A percentile compares a stretch with the other conserved stretches of the same genome.
Evolutionary conservation across 2,329 filamentous ascomycete genomes (phyloP).

Genomic region (Nothopassalora personata): DNA sequence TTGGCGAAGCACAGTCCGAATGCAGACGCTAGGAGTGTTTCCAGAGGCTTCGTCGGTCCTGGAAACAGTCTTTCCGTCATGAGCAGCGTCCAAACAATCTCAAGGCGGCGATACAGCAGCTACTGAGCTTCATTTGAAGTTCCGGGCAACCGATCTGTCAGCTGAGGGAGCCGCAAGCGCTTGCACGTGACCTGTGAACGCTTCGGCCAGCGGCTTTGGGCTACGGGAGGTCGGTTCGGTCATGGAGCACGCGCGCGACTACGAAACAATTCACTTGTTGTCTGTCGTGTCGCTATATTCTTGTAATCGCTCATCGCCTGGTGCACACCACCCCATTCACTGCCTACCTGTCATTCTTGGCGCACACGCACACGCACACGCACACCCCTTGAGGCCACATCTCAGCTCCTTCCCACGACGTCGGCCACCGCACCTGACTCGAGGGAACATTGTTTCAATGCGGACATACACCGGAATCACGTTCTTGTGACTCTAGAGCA

Average conservation of each 20-base stretch:
- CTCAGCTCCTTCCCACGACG: not conserved
- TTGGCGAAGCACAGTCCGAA: no score
- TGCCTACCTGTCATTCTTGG: not conserved
- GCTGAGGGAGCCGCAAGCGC: not conserved
- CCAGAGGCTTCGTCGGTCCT: no score
- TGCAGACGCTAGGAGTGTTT: no score
- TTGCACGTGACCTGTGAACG: not conserved
- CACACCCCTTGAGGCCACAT: not conserved
- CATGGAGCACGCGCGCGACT: not conserved
- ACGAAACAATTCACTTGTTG: not conserved
- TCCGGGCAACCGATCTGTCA: no score
- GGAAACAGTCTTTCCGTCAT: no score
- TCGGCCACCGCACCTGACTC: not conserved
- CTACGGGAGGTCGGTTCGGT: not conserved
- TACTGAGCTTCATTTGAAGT: no score
- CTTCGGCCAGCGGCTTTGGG: not conserved
- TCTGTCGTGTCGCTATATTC: not conserved
- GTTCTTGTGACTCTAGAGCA: not conserved
- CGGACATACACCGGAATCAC: not conserved
- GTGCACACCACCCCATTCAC: not conserved
- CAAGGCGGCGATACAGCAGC: no score
- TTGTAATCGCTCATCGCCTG: not conserved
- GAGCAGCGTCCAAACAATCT: no score
- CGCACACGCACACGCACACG: not conserved
- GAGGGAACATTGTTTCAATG: slow-evolving; percentile 1